Conservation (phyloP, 1,284 basidiomycete genomes). For the Melampsora larici-populina region DNA sequence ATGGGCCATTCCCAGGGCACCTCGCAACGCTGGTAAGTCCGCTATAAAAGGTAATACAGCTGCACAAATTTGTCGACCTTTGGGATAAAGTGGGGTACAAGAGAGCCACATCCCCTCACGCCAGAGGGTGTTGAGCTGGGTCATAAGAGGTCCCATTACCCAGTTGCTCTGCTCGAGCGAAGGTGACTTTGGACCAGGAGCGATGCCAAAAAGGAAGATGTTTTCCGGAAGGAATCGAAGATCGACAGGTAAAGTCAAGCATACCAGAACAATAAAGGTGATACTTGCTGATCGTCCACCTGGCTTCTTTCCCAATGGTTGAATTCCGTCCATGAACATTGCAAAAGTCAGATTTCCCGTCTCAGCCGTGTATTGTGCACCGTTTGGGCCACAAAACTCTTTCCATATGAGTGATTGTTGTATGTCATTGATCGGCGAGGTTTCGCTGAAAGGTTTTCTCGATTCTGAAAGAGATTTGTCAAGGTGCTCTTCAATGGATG, state of each 20-base stretch:
- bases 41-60: conserved; percentile 5
- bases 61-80: not conserved
- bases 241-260: conserved; percentile 39
- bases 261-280: conserved; percentile 1
- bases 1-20: not conserved
- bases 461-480: not conserved
- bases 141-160: not conserved
- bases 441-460: not conserved
- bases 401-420: not conserved
- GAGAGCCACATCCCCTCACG: not conserved
- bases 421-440: not conserved
- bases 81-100: not conserved
- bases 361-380: not conserved
- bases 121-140: conserved; percentile 5
- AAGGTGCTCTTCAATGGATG: not conserved
- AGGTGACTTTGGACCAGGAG: conserved; percentile 56
- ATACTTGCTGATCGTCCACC: not conserved
- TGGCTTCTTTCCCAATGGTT: not conserved
- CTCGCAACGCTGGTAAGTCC: not conserved
- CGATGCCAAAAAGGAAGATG: conserved; percentile 48
- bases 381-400: not conserved
- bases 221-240: conserved; percentile 45
- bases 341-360: not conserved
- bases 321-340: too few relatives aligned
- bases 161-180: conserved; percentile 46